These are phyloP conservation scores for Dunaliella sp. DNA, from an alignment of 139 green algal species.

Conservation along the genomic window DNA sequence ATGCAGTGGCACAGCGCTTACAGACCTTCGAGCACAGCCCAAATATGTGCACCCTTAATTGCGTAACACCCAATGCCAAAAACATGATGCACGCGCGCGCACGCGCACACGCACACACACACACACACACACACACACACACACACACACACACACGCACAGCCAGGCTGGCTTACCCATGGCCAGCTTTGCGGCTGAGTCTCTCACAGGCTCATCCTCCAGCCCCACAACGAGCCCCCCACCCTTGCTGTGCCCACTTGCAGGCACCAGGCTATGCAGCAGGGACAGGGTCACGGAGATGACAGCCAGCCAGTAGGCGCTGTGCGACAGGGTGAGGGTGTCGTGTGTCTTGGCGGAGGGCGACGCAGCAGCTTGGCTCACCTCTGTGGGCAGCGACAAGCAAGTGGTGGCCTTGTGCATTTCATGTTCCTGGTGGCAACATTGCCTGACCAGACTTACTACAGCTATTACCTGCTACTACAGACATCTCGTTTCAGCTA, in stretches of 20 bases:
- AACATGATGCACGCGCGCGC: neutral
- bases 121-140: neutral
- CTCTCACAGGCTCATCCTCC: neutral
- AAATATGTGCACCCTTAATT: too few relatives aligned
- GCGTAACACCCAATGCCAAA: too few relatives aligned
- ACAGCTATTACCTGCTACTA: too few relatives aligned
- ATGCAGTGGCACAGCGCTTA: too few relatives aligned
- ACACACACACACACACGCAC: neutral
- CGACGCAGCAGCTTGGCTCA: too few relatives aligned
- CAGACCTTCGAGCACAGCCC: too few relatives aligned
- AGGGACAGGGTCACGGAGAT: neutral
- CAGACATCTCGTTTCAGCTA: too few relatives aligned
- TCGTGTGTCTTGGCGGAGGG: neutral
- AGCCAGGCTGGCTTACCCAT: neutral
- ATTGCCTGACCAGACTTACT: too few relatives aligned
- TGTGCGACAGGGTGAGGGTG: neutral
- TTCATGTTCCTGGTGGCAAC: too few relatives aligned
- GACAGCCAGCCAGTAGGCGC: neutral
- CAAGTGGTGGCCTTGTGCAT: too few relatives aligned
- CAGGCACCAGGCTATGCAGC: neutral
- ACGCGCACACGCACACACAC: neutral
- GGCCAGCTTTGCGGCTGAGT: neutral
- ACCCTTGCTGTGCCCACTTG: neutral
- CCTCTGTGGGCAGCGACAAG: too few relatives aligned
- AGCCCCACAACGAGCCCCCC: neutral